Evolutionary conservation across 768 basidiomycete species (phyloP).

Genomic region (Russula earlei): DNA sequence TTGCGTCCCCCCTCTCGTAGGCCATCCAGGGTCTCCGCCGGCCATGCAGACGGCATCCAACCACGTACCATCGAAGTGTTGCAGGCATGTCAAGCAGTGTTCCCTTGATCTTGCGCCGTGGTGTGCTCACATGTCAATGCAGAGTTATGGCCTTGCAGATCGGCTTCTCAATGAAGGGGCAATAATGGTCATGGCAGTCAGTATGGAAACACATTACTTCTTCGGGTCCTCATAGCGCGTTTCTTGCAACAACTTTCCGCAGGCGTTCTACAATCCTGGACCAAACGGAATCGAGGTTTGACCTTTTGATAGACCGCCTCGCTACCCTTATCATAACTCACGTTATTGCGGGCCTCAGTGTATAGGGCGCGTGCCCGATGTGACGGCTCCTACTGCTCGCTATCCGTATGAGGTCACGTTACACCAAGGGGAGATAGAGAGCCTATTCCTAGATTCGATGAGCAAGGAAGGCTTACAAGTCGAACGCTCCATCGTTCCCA

Average conservation of each 20-base stretch:
- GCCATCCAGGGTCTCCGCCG: conserved; percentile 31
- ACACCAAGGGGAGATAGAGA: conserved; percentile 52
- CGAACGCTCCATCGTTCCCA: conserved; percentile 41
- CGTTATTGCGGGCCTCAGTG: conserved; percentile 31
- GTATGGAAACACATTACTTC: conserved; percentile 22
- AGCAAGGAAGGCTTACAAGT: conserved; percentile 37
- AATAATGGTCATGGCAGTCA: conserved; percentile 60
- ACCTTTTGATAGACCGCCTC: neutral
- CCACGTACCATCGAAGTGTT: conserved; percentile 46
- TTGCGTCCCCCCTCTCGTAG: conserved; percentile 20
- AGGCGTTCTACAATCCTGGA: conserved; percentile 73
- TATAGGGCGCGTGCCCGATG: conserved; percentile 51
- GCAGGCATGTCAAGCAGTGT: conserved; percentile 26
- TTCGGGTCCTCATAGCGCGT: neutral
- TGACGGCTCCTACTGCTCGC: conserved; percentile 51
- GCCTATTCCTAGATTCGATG: conserved; percentile 50
- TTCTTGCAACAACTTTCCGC: neutral
- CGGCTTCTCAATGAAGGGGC: conserved; percentile 52
- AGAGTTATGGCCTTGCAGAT: conserved; percentile 75
- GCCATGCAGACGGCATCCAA: conserved; percentile 49
- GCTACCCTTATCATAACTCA: neutral
- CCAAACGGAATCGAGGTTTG: conserved; percentile 50
- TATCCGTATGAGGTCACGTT: conserved; percentile 67
- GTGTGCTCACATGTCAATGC: neutral
- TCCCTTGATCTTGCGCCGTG: too few species aligned